Conservation (phyloP, 306 rosid genomes). For the Corylus heterophylla region DNA sequence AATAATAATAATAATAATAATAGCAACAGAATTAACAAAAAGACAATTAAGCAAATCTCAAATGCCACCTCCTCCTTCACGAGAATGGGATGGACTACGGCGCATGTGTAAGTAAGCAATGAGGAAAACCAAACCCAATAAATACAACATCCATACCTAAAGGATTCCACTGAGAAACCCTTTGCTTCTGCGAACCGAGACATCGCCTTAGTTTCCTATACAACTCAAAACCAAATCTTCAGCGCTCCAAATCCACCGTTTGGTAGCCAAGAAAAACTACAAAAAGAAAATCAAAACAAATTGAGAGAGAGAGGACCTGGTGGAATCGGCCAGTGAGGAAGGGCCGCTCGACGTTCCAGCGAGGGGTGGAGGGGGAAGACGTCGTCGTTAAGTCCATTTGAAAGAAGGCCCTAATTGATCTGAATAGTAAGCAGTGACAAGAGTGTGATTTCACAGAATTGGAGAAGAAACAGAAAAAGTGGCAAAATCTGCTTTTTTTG, state of each 20-base stretch:
- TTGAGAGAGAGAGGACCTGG: conserved; percentile 30
- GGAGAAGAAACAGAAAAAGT: background rate
- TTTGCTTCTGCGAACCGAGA: conserved; percentile 46
- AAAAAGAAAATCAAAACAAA: background rate
- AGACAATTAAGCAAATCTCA: background rate
- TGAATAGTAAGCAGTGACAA: background rate
- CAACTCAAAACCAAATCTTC: background rate
- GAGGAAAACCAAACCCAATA: background rate
- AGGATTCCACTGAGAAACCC: conserved; percentile 35
- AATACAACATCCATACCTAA: conserved; percentile 28
- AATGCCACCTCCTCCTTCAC: background rate
- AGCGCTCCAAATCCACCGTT: background rate
- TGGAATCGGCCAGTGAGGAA: conserved; percentile 64
- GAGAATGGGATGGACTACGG: background rate
- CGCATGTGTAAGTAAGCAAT: background rate
- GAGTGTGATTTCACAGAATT: background rate
- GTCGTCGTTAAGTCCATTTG: conserved; percentile 15
- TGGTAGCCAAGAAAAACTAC: background rate
- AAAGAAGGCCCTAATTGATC: background rate
- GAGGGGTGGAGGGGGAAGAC: conserved; percentile 48
- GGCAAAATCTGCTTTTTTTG: too few species aligned
- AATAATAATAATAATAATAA: background rate
- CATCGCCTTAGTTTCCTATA: conserved; percentile 44
- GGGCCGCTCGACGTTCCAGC: conserved; percentile 57
- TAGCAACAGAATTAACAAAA: background rate